Evolutionary conservation across 2,329 filamentous ascomycete genomes (phyloP).

Genomic region (Penicillium sp.): DNA sequence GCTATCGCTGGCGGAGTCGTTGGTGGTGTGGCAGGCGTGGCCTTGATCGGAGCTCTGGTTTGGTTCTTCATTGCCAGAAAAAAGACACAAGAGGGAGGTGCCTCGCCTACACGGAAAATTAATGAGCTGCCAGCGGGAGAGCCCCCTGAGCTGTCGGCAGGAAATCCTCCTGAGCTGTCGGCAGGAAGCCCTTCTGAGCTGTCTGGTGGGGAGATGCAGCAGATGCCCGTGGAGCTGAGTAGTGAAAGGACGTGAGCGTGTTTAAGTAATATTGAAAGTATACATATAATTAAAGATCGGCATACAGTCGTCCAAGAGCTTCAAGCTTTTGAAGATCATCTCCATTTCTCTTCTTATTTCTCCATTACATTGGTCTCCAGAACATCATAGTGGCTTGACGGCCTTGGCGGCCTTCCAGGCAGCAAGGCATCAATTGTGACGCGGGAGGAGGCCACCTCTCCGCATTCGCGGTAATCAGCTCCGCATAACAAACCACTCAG

Average conservation of each 20-base stretch:
- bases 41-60: background rate
- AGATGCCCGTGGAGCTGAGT: background rate
- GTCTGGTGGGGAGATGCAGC: background rate
- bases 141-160: no score
- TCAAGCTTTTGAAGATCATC: no score
- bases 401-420: background rate
- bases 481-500: conserved; percentile 13
- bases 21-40: background rate
- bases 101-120: background rate
- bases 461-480: conserved; percentile 13
- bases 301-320: no score
- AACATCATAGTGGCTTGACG: background rate
- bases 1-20: conserved; percentile 1
- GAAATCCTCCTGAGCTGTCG: background rate
- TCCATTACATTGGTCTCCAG: no score
- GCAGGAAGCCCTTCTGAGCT: background rate
- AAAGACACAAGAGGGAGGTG: background rate
- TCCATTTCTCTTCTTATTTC: no score
- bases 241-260: no score
- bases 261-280: no score
- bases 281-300: no score
- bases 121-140: background rate
- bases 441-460: conserved; percentile 21
- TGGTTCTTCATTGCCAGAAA: background rate
- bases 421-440: background rate